phyloP scores from a whole-genome alignment of 768 basidiomycete genomes.

The Rhizopogon rudus region DNA sequence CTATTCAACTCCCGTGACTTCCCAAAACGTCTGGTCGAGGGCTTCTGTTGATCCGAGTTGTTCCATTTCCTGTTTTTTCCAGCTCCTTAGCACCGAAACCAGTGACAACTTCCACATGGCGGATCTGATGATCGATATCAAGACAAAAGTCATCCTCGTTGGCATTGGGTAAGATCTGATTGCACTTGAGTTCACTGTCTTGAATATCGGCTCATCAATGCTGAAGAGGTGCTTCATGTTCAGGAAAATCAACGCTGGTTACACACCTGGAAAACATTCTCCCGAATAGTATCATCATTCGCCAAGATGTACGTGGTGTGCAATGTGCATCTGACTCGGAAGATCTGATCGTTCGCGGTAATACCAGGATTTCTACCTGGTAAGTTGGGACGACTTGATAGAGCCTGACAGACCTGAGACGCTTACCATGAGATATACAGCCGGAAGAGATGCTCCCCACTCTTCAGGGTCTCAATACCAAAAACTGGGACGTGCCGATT shows the following conservation, averaged over 20 bases:
- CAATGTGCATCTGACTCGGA: neutral
- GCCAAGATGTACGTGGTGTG: slow-evolving; percentile 73
- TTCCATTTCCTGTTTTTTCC: neutral
- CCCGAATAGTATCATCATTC: slow-evolving; percentile 78
- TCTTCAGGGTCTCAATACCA: slow-evolving; percentile 59
- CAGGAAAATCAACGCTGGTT: slow-evolving; percentile 94
- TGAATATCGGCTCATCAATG: neutral
- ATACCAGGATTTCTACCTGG: slow-evolving; percentile 83
- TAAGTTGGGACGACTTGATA: slow-evolving; percentile 30
- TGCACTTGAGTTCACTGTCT: neutral
- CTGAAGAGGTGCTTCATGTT: slow-evolving; percentile 82
- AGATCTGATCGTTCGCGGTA: slow-evolving; percentile 3
- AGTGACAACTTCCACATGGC: neutral
- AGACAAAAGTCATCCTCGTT: slow-evolving; percentile 32
- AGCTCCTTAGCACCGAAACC: neutral
- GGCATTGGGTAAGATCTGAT: slow-evolving; percentile 45
- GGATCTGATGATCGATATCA: slow-evolving; percentile 11
- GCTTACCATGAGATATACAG: slow-evolving; percentile 5
- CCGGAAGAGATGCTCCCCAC: slow-evolving; percentile 23
- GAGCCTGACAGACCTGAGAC: neutral
- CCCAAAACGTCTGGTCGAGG: neutral
- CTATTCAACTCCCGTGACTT: neutral
- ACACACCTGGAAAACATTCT: slow-evolving; percentile 76
- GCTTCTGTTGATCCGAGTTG: neutral
- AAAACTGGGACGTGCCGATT: slow-evolving; percentile 94